A percentile compares a stretch with the other conserved stretches of the same genome.
These are phyloP conservation scores for Aspergillus mulundensis DNA, from an alignment of 495 filamentous ascomycete genomes.

Conservation along the genomic window DNA sequence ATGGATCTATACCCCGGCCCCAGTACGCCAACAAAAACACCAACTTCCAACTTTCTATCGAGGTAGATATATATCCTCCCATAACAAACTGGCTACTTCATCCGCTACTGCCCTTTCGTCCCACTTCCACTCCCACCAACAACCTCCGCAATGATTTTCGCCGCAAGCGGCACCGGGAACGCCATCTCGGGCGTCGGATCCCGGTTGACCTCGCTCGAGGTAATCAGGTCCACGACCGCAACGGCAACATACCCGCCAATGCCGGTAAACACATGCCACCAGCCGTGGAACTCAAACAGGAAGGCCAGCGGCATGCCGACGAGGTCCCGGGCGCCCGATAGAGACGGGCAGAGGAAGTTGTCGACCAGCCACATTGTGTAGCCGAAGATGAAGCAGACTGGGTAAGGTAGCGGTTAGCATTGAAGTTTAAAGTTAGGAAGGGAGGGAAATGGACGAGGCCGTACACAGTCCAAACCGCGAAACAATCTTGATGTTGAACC, in stretches of 20 bases:
- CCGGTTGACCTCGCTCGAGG: constrained; percentile 20
- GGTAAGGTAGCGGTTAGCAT: too few species aligned
- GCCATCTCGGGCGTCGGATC: constrained; percentile 16
- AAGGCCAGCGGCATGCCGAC: constrained; percentile 29
- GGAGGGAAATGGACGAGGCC: not conserved
- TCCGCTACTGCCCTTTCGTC: not conserved
- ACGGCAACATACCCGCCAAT: constrained; percentile 33
- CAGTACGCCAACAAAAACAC: too few species aligned
- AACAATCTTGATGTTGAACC: constrained; percentile 17
- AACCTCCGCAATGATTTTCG: not conserved
- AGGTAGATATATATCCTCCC: not conserved
- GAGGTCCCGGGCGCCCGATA: constrained; percentile 13
- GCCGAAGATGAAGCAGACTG: constrained; percentile 27
- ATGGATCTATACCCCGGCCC: too few species aligned
- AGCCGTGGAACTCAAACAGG: constrained; percentile 31
- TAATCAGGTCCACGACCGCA: constrained; percentile 27
- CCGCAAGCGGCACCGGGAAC: not conserved
- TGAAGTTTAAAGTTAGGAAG: too few species aligned
- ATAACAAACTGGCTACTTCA: not conserved
- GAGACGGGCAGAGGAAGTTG: constrained; percentile 18
- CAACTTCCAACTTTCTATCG: too few species aligned
- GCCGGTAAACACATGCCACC: constrained; percentile 34
- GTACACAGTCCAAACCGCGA: constrained; percentile 25
- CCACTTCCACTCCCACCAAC: not conserved
- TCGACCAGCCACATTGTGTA: constrained; percentile 32